Conservation (phyloP, 768 basidiomycete genomes). For the Flagelloscypha sp. region DNA sequence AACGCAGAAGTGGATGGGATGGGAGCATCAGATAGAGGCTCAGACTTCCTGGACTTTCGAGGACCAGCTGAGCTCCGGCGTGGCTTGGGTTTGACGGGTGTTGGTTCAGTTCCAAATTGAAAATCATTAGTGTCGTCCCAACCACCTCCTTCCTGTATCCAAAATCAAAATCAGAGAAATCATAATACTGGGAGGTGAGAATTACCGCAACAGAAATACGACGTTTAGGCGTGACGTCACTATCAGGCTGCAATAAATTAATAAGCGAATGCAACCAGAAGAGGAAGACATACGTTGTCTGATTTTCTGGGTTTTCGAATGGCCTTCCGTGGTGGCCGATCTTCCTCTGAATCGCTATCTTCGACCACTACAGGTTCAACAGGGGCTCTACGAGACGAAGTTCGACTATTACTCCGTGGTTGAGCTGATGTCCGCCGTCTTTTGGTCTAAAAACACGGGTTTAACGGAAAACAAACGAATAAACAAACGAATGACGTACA, state of each 20-base stretch:
- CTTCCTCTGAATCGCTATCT: slow-evolving; percentile 73
- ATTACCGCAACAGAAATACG: slow-evolving; percentile 43
- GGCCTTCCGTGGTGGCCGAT: slow-evolving; percentile 48
- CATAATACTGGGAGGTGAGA: too few relatives aligned
- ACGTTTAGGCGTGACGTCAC: slow-evolving; percentile 44
- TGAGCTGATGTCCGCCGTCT: slow-evolving; percentile 75
- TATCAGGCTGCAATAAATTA: slow-evolving; percentile 29
- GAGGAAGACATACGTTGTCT: too few relatives aligned
- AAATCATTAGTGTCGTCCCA: slow-evolving; percentile 92
- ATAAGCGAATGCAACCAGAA: slow-evolving; percentile 1
- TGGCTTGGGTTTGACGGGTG: slow-evolving; percentile 40
- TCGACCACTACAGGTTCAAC: slow-evolving; percentile 45
- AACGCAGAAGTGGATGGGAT: slow-evolving; percentile 30
- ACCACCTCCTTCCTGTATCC: slow-evolving; percentile 55
- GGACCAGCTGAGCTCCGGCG: slow-evolving; percentile 29
- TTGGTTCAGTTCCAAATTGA: slow-evolving; percentile 79
- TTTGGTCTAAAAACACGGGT: slow-evolving; percentile 46
- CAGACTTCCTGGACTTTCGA: slow-evolving; percentile 58
- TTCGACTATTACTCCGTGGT: slow-evolving; percentile 51
- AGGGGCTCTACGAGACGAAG: slow-evolving; percentile 29
- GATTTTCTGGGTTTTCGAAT: slow-evolving; percentile 51
- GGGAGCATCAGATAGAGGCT: slow-evolving; percentile 67
- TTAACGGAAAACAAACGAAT: slow-evolving; percentile 10
- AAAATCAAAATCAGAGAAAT: slow-evolving; percentile 6
- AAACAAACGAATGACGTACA: slow-evolving; percentile 28